Evolutionary conservation across 2,329 filamentous ascomycete genomes (phyloP).

Genomic region (Ambrosiella xylebori): DNA sequence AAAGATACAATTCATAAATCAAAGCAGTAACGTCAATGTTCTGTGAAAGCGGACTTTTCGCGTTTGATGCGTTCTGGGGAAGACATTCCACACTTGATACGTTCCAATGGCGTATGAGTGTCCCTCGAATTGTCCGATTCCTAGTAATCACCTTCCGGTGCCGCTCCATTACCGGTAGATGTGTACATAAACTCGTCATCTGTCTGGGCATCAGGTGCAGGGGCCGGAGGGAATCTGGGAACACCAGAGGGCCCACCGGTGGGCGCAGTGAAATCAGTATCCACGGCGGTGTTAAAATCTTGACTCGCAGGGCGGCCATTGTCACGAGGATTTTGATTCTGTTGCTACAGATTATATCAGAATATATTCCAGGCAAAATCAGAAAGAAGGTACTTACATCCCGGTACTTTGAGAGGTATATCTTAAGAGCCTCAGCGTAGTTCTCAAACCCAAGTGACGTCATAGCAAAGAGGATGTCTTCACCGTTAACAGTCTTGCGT

Average conservation of each 20-base stretch:
- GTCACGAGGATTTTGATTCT: conserved; percentile 10
- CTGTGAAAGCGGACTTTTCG: too few relatives aligned
- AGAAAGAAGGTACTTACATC: conserved; percentile 49
- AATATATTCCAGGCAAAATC: not conserved
- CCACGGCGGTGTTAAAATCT: conserved; percentile 1
- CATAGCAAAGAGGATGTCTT: conserved; percentile 98
- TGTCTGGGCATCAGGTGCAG: not conserved
- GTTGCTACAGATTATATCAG: not conserved
- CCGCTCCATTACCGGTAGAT: not conserved
- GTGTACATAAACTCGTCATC: conserved; percentile 4
- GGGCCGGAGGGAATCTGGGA: conserved; percentile 18
- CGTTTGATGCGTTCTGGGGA: too few relatives aligned
- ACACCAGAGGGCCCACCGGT: conserved; percentile 15
- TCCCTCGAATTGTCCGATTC: too few relatives aligned
- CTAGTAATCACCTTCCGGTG: not conserved
- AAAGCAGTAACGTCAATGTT: too few relatives aligned
- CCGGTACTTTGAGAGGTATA: conserved; percentile 92
- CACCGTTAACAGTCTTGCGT: conserved; percentile 95
- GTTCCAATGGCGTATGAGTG: too few relatives aligned
- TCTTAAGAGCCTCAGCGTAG: conserved; percentile 93
- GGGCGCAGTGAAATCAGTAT: conserved; percentile 5
- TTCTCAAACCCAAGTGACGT: conserved; percentile 97
- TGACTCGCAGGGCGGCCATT: conserved; percentile 6
- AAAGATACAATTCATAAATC: too few relatives aligned
- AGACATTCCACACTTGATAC: too few relatives aligned